These are phyloP conservation scores for Candida palmyrensis DNA, from an alignment of 805 yeast genomes.

Conservation along the genomic window DNA sequence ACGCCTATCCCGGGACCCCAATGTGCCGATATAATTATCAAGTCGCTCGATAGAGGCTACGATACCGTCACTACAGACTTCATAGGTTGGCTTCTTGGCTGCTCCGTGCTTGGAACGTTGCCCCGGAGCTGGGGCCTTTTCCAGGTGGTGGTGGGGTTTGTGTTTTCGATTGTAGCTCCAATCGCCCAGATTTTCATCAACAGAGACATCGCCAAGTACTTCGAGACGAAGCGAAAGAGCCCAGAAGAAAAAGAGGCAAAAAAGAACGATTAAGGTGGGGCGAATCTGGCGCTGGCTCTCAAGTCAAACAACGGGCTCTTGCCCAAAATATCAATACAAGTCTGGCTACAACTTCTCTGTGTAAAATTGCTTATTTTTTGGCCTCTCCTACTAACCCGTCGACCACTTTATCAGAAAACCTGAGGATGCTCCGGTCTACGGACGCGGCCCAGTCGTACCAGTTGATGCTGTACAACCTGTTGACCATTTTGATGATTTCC, in stretches of 20 bases:
- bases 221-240: constrained; percentile 19
- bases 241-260: constrained; percentile 13
- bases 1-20: constrained; percentile 58
- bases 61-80: constrained; percentile 77
- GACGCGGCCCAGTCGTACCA: constrained; percentile 39
- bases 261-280: too few species aligned
- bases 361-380: too few species aligned
- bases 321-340: too few species aligned
- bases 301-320: too few species aligned
- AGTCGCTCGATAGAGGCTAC: constrained; percentile 56
- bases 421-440: constrained; percentile 26
- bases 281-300: too few species aligned
- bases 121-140: constrained; percentile 59
- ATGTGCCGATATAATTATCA: constrained; percentile 60
- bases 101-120: constrained; percentile 60
- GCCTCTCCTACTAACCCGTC: constrained; percentile 3
- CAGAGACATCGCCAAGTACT: constrained; percentile 48
- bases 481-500: constrained; percentile 59
- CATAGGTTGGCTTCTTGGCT: constrained; percentile 76
- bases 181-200: constrained; percentile 48
- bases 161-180: constrained; percentile 45
- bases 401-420: constrained; percentile 22
- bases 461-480: constrained; percentile 55
- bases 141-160: constrained; percentile 30
- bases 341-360: too few species aligned